Evolutionary conservation across 176 grass and related monocot species (phyloP).

Genomic region (Oryza nivara): DNA sequence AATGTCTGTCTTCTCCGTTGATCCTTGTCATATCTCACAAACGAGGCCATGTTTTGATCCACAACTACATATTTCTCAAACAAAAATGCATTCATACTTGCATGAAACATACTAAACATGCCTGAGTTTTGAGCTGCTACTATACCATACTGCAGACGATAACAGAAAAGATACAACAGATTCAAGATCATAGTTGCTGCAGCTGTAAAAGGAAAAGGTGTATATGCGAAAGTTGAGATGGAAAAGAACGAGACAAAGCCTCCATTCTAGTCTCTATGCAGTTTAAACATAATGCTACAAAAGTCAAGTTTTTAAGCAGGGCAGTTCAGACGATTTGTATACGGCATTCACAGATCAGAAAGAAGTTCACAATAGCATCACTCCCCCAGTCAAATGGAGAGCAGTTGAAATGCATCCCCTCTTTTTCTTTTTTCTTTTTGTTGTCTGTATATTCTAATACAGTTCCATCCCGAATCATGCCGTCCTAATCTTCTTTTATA

Average conservation of each 20-base stretch:
- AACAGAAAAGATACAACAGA: neutral
- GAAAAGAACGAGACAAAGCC: slow-evolving; percentile 21
- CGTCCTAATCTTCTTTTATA: slow-evolving; percentile 38
- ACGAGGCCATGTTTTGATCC: no score
- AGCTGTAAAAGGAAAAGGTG: neutral
- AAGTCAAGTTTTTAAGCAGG: slow-evolving; percentile 33
- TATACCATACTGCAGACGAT: neutral
- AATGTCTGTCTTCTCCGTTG: no score
- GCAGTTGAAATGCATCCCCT: slow-evolving; percentile 30
- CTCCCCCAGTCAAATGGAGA: slow-evolving; percentile 30
- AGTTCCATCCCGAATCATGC: slow-evolving; percentile 30
- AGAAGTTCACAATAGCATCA: slow-evolving; percentile 23
- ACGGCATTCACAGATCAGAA: slow-evolving; percentile 14
- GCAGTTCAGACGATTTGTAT: slow-evolving; percentile 45
- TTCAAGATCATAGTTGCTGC: slow-evolving; percentile 16
- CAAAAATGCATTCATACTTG: neutral
- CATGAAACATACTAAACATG: neutral
- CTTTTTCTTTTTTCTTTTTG: neutral
- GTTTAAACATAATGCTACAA: slow-evolving; percentile 35
- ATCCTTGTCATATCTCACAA: no score
- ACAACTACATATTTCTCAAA: neutral
- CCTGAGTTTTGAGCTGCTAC: neutral
- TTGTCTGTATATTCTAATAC: slow-evolving; percentile 43
- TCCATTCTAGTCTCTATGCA: slow-evolving; percentile 49
- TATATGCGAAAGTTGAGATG: neutral